Evolutionary conservation across 305 asterid species (phyloP), one percentile per base, ranked within the genome.

Genomic region (Fraxinus xanthoxyloides): DNA sequence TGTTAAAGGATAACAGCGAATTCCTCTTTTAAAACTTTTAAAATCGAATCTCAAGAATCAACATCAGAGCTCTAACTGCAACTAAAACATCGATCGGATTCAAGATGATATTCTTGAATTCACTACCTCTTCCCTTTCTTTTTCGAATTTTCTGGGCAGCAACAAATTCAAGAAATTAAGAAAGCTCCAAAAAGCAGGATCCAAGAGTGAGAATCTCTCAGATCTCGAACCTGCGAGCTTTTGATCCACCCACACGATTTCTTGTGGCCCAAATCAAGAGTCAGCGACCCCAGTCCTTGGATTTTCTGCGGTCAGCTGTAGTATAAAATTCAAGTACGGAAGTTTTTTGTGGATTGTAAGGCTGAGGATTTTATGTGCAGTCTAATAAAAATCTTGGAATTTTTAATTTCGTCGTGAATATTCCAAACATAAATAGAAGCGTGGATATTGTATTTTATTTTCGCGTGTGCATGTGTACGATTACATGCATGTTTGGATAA

Each of bases 221-320:
- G 75, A 82, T 87, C 83, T 34, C 86, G 77, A 76, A 6, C 85
- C 59, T 9, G 72, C 76, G 80, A 82, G 70, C 51, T 61, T 79
- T 77, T 79, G 81, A 82, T 76, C 75, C 79, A 61, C 76, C 83
- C 38, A 77, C 72, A 72, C 26, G 76, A 61, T 63, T 82, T 67
- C 80, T 79, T 80, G 84, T 77, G 89, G 89, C 84, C 43, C 34
- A 30, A 67, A 84, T 77, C 72, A 54, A 54, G 38, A 15, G n/a
- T 79, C 61, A 79, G 51, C 38, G 87, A 82, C 81, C 38, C 75
- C 36, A 28, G 74, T 65, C 4, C 0, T 63, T 13, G 19, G 74
- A 26, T 4, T 30, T 67, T 28, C 21, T 67, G 21, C 15, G 36
- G 36, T 26, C 31, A 9, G 72, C 74, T 72, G 73, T 48, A 12